These are phyloP conservation scores for Microcos paniculata DNA, from an alignment of 345 rosid species.

Conservation along the genomic window DNA sequence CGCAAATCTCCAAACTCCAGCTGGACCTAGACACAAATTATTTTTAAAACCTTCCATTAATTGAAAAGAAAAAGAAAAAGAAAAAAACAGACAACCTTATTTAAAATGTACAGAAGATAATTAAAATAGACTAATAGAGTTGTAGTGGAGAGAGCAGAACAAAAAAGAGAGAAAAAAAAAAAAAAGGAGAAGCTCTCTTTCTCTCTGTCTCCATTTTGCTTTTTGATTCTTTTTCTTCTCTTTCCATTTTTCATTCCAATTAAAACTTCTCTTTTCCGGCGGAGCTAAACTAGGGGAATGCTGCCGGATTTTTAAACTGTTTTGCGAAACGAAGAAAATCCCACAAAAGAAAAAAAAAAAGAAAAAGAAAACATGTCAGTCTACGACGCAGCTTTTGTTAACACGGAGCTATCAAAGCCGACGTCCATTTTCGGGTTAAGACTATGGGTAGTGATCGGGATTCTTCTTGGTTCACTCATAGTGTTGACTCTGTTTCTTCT, in stretches of 20 bases:
- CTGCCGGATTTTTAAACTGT: not conserved
- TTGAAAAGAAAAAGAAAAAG: not conserved
- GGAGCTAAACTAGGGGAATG: not conserved
- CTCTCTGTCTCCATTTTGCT: not conserved
- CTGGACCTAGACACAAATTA: not conserved
- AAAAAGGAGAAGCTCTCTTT: not conserved
- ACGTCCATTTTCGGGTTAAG: constrained; percentile 90
- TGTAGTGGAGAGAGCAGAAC: not conserved
- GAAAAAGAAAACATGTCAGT: constrained; percentile 39
- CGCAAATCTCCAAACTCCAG: constrained; percentile 6
- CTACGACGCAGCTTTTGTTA: constrained; percentile 65
- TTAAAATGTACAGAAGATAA: not conserved
- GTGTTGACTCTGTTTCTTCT: constrained; percentile 81
- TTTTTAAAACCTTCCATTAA: not conserved
- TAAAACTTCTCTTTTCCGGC: constrained; percentile 11
- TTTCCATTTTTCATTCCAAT: not conserved
- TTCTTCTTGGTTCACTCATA: constrained; percentile 76
- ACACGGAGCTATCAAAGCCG: constrained; percentile 75
- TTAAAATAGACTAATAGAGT: not conserved
- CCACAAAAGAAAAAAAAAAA: not conserved
- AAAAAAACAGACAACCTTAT: not conserved
- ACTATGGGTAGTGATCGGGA: constrained; percentile 89
- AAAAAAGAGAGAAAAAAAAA: not conserved
- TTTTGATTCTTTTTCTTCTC: constrained; percentile 14
- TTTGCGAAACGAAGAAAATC: not conserved